These are phyloP conservation scores for Penicillium sp. DNA, from an alignment of 2,329 filamentous ascomycete genomes.

Conservation along the genomic window DNA sequence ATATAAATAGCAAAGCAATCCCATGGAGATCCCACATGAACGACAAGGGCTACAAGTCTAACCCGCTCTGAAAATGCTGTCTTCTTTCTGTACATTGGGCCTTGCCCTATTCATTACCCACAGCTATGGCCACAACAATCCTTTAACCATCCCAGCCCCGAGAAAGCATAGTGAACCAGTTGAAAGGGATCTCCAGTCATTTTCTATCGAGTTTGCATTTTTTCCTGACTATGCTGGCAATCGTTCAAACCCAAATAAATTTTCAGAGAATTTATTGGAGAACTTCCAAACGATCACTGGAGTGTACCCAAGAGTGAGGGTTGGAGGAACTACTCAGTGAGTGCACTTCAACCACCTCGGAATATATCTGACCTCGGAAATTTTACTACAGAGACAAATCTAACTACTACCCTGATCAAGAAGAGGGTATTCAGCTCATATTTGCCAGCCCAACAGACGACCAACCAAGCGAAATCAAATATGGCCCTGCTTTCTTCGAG, in stretches of 20 bases:
- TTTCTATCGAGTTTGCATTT: constrained; percentile 17
- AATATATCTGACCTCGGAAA: not conserved
- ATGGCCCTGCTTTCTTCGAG: constrained; percentile 12
- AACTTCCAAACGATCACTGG: constrained; percentile 11
- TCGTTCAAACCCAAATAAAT: constrained; percentile 13
- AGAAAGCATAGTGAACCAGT: constrained; percentile 3
- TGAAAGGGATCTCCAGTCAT: constrained; percentile 8
- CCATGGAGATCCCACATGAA: too few relatives aligned
- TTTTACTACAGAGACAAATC: constrained; percentile 5
- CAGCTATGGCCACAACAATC: not conserved
- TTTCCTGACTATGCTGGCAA: constrained; percentile 16
- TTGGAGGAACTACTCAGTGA: constrained; percentile 12
- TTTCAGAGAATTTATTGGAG: constrained; percentile 8
- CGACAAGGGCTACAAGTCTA: too few relatives aligned
- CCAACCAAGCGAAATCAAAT: constrained; percentile 11
- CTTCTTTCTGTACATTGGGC: not conserved
- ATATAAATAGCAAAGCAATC: not conserved
- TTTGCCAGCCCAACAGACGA: constrained; percentile 6
- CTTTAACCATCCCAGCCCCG: not conserved
- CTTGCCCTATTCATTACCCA: not conserved
- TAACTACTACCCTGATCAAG: constrained; percentile 4
- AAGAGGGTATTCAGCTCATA: constrained; percentile 6
- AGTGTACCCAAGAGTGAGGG: constrained; percentile 7
- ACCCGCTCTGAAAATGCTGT: not conserved
- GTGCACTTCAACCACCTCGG: not conserved